Conservation (phyloP, 352 stramenopile species). For the Phytophthora litchii region DNA sequence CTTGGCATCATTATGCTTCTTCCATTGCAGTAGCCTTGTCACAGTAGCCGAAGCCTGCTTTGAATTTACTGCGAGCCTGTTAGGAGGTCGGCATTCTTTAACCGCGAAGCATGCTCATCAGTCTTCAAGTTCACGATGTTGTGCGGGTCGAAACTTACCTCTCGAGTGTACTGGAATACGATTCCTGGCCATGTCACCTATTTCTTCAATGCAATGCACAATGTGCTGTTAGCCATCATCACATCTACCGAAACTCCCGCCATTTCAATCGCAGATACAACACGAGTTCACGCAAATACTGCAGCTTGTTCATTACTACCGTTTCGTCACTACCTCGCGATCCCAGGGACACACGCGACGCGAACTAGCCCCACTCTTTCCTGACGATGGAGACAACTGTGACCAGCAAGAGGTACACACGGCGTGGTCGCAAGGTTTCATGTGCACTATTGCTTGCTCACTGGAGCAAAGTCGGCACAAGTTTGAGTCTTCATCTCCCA, state of each 20-base stretch:
- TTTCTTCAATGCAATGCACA: constrained; percentile 1
- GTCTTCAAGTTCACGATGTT: neutral
- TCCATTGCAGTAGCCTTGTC: constrained; percentile 23
- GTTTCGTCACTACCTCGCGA: constrained; percentile 54
- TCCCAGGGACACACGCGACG: constrained; percentile 65
- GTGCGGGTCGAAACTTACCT: constrained; percentile 9
- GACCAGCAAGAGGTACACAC: constrained; percentile 60
- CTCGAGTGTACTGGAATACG: neutral
- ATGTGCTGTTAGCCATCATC: neutral
- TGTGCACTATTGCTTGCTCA: constrained; percentile 47
- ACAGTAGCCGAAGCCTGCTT: constrained; percentile 11
- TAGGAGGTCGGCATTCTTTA: neutral
- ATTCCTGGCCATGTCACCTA: constrained; percentile 5
- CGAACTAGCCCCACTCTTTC: constrained; percentile 17
- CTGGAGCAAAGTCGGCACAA: constrained; percentile 58
- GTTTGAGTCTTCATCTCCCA: constrained; percentile 25
- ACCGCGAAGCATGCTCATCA: constrained; percentile 7
- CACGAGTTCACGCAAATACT: constrained; percentile 9
- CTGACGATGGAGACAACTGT: constrained; percentile 45
- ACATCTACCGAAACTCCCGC: constrained; percentile 13
- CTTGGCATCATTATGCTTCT: constrained; percentile 25
- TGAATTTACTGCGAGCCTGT: constrained; percentile 6
- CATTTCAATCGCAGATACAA: constrained; percentile 4
- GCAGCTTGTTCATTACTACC: constrained; percentile 24
- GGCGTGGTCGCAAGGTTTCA: constrained; percentile 59